phyloP scores from a whole-genome alignment of 169 alveolate species.

The Eimeria necatrix region DNA sequence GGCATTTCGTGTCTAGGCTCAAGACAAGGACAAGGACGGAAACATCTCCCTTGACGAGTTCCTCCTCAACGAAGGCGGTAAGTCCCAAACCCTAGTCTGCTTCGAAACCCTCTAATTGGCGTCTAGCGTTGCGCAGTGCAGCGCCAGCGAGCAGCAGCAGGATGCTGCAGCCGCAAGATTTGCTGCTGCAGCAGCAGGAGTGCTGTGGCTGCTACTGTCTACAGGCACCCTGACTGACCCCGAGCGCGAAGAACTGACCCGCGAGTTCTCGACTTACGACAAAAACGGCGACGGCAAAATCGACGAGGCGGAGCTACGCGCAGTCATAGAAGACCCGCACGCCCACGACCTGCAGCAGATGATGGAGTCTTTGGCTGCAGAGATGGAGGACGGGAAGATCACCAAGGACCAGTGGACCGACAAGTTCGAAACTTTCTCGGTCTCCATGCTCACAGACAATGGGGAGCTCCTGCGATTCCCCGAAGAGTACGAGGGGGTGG shows the following conservation, averaged over 20 bases:
- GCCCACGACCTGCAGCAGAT: conserved; percentile 69
- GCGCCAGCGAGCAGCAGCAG: too few relatives aligned
- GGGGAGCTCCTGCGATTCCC: conserved; percentile 76
- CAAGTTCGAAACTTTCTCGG: conserved; percentile 68
- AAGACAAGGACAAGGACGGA: conserved; percentile 74
- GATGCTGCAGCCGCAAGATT: too few relatives aligned
- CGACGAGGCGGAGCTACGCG: conserved; percentile 64
- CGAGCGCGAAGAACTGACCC: conserved; percentile 53
- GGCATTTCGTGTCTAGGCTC: conserved; percentile 30
- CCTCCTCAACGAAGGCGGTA: conserved; percentile 67
- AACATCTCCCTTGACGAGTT: conserved; percentile 55
- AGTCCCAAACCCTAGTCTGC: neutral
- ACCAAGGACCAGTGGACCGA: conserved; percentile 54
- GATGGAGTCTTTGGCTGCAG: conserved; percentile 41
- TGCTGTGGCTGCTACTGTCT: neutral
- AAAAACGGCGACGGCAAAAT: conserved; percentile 35
- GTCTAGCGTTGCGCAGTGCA: too few relatives aligned
- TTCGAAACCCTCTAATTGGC: too few relatives aligned
- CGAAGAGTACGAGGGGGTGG: conserved; percentile 72
- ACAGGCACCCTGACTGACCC: conserved; percentile 25
- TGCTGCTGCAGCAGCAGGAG: too few relatives aligned
- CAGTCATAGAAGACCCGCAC: conserved; percentile 69
- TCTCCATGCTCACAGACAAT: conserved; percentile 75
- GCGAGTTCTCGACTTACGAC: conserved; percentile 68
- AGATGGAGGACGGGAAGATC: conserved; percentile 68